Base-by-base conservation (phyloP, 257 asterid species). In the Solanum dulcamara region DNA sequence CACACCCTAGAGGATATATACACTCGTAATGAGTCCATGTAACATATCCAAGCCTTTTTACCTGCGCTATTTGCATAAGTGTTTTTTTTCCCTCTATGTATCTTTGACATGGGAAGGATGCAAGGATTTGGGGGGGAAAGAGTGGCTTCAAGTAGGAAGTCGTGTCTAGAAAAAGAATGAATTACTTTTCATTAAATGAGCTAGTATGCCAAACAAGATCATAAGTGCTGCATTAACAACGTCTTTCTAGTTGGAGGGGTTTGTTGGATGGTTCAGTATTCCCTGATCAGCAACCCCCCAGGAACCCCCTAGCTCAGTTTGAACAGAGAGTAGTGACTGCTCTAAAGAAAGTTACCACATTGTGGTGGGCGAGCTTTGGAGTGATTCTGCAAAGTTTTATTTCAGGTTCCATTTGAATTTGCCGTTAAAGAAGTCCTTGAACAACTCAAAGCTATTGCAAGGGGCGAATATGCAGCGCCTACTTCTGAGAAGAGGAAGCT, bases 391-490 rank as follows among this genome's bases (percentile, higher is more conserved):
- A 53, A 79, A 26, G 11, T 79, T 28, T 2, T 28, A 9, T 87
- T 88, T 80, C 93, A 96, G 99, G 94, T 95, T 81, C 98, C 98
- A 70, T 96, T 94, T 84, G 93, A 90, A 60, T 87, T 74, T 81
- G 90, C 96, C 68, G 95, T 93, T 55, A 90, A 88, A 81, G 89
- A 88, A 84, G 98, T 95, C 37, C 33, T 89, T 81, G 91, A 93
- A 85, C 99, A 95, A 89, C 89, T 96, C 64, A 92, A 88, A 89
- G 88, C 88, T 85, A 89, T 96, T 81, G 98, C 96, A 1, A 92
- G 92, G 90, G 98, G 98, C 37, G 98, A 94, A 67, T 94, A 94
- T 57, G 81, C 42, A 60, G 86, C 94, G 28, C 98, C 97, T n/a
- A 86, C 87, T 81, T 86, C 87, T 57, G 98, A 94, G 91, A 93